Evolutionary conservation across 495 filamentous ascomycete genomes (phyloP).

Genomic region (Annulohypoxylon nitens): DNA sequence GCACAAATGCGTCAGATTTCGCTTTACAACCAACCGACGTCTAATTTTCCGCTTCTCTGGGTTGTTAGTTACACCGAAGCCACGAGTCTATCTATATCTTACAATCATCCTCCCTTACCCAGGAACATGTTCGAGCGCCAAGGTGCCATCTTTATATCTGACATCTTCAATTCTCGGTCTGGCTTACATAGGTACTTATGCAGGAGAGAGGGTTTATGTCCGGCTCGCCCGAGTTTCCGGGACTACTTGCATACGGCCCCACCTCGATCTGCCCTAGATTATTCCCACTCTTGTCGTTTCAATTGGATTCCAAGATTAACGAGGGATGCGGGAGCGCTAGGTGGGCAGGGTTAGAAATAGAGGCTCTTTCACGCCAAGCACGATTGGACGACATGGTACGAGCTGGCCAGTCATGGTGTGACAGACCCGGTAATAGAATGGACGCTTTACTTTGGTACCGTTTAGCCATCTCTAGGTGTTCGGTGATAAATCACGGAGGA

Average conservation of each 20-base stretch:
- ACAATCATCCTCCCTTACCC: neutral
- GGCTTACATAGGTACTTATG: neutral
- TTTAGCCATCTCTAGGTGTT: neutral
- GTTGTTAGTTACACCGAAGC: neutral
- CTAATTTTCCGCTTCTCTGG: neutral
- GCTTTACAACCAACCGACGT: slow-evolving; percentile 1
- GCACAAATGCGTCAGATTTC: neutral
- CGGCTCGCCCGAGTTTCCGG: neutral
- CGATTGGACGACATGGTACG: slow-evolving; percentile 6
- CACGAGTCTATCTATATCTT: slow-evolving; percentile 5
- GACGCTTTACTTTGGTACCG: neutral
- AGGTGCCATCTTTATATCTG: neutral
- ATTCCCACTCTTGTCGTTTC: slow-evolving; percentile 4
- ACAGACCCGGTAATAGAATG: neutral
- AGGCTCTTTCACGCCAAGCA: neutral
- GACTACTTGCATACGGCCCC: neutral
- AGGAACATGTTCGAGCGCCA: neutral
- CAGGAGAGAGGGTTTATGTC: neutral
- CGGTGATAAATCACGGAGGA: neutral
- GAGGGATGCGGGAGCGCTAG: neutral
- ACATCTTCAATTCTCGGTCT: neutral
- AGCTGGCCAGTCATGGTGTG: neutral
- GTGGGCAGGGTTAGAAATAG: neutral
- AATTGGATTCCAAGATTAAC: neutral
- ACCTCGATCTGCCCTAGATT: neutral